Evolutionary conservation across 768 basidiomycete species (phyloP), one percentile per base, ranked within the genome.

Genomic region (Termitomyces sp.): DNA sequence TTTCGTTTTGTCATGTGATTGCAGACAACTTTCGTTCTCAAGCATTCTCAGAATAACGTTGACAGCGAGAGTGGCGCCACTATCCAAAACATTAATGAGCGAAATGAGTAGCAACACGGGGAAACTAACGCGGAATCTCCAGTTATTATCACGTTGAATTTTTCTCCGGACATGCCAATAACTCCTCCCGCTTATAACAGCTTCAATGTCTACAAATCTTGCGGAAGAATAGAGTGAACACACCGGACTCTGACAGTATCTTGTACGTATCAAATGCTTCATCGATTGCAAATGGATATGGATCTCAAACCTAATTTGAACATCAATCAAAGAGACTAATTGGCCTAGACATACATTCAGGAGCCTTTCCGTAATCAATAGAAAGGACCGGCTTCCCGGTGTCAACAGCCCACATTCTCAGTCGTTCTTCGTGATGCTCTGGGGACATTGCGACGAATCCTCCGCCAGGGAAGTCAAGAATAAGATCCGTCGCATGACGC

Each of bases 381-480:
- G 90, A 79, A 38, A 98, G 72, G 3, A 98, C 81, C 14, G 90
- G 89, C 64, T 83, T 85, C 12, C 87, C 80, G 0, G 90, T 92
- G 46, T 76, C 77, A 32, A 82, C 72, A 3, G 94, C 89, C 96
- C 97, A 98, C 62, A 79, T 77, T 51, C 90, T 77, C 54, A 98
- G 76, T 14, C 97, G 81, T 66, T 98, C 96, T 71, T 97, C 96
- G 61, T 99, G 97, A 69, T 98, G 94, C 64, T 92, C 88, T 2
- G 97, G 97, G 5, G 80, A 82, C 94, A 98, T 97, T 22, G 93
- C 90, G 48, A 98, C 87, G 68, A 98, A 99, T 0, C 97, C 97
- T 6, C 97, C 97, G 5, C 97, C 97, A 14, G 97, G 96, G 54
- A 91, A 85, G 65, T 98, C 97, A 26, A 98, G 74, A 38, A 98